phyloP scores from a whole-genome alignment of 495 filamentous ascomycete species.

The Cercophora newfieldiana region DNA sequence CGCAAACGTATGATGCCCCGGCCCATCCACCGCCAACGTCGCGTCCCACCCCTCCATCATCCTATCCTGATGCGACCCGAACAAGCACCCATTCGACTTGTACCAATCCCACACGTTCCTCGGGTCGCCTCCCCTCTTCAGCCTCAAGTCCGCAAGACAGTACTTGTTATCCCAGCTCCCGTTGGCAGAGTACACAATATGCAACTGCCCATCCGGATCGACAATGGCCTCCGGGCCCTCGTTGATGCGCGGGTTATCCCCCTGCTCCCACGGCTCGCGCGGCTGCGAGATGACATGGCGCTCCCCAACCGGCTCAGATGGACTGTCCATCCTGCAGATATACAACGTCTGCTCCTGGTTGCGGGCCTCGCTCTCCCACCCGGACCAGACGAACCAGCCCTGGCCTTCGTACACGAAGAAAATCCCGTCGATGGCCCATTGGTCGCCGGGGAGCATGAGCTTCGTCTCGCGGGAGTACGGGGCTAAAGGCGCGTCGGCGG shows the following conservation, averaged over 20 bases:
- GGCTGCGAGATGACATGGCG: conserved; percentile 15
- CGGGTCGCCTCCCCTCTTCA: conserved; percentile 17
- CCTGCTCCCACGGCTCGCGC: conserved; percentile 17
- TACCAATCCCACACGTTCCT: conserved; percentile 22
- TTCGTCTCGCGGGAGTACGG: conserved; percentile 9
- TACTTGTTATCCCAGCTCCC: conserved; percentile 18
- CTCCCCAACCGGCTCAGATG: neutral
- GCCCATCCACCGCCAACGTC: conserved; percentile 15
- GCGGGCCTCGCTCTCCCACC: conserved; percentile 15
- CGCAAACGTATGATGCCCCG: conserved; percentile 20
- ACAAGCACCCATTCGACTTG: conserved; percentile 20
- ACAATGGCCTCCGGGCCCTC: conserved; percentile 18
- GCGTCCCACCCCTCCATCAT: conserved; percentile 22
- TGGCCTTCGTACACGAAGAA: conserved; percentile 8
- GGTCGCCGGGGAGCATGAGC: conserved; percentile 15
- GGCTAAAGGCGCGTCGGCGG: conserved; percentile 5
- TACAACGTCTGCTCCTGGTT: conserved; percentile 17
- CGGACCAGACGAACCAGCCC: conserved; percentile 20
- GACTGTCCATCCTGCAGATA: conserved; percentile 18
- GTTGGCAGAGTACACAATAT: conserved; percentile 20
- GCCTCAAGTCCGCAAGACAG: conserved; percentile 19
- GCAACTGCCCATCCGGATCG: conserved; percentile 15
- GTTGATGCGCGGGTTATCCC: conserved; percentile 9
- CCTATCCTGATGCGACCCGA: conserved; percentile 16
- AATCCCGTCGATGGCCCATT: conserved; percentile 21